Percentiles rank a stretch among this genome's conserved stretches.
Evolutionary conservation across 2,329 filamentous ascomycete genomes (phyloP).

Genomic region (Clarireedia homoeocarpa): DNA sequence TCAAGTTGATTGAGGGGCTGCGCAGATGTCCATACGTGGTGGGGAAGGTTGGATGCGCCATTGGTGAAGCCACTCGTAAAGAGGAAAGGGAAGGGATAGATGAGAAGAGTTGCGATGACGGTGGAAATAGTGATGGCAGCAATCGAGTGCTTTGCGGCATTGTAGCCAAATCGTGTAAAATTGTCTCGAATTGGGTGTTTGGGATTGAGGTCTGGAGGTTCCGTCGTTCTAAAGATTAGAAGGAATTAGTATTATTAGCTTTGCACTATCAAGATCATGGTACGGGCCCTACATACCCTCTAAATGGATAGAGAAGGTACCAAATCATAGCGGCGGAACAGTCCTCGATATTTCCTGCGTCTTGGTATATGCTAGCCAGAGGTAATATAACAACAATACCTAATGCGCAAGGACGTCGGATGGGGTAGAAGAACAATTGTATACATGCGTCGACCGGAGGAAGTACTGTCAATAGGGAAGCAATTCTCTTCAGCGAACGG

Average conservation of each 20-base stretch:
- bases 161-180: constrained; percentile 62
- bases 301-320: constrained; percentile 69
- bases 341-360: neutral
- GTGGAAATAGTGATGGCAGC: constrained; percentile 68
- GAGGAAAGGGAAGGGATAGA: constrained; percentile 70
- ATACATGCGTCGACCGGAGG: neutral
- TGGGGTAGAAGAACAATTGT: no score
- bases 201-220: constrained; percentile 58
- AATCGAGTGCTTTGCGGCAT: constrained; percentile 66
- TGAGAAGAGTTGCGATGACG: constrained; percentile 58
- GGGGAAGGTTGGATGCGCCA: constrained; percentile 63
- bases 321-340: constrained; percentile 50
- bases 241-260: neutral
- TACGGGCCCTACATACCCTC: constrained; percentile 50
- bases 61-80: constrained; percentile 65
- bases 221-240: constrained; percentile 52
- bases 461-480: neutral
- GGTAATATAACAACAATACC: constrained; percentile 1
- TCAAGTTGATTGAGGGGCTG: constrained; percentile 49
- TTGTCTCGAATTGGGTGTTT: constrained; percentile 56
- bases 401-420: neutral
- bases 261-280: neutral
- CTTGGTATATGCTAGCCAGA: constrained; percentile 3
- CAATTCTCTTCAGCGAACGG: no score
- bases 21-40: constrained; percentile 75